Percentiles rank a stretch among this genome's conserved stretches.
Conservation (phyloP, 208 protist species). For the Leishmania braziliensis region DNA sequence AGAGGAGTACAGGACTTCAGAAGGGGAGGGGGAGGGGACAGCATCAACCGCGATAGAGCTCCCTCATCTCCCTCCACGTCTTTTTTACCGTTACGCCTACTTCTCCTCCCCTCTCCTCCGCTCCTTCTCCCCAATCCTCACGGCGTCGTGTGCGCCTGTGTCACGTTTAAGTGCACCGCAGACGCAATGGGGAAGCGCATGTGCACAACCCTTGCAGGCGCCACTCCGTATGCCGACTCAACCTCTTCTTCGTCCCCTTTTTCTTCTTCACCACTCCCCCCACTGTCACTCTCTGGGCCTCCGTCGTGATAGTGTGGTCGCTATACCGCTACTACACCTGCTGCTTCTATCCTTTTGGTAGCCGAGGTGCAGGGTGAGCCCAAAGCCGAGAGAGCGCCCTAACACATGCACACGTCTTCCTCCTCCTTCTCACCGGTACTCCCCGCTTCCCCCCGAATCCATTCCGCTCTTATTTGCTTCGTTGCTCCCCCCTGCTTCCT, state of each 20-base stretch:
- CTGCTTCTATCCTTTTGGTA: not conserved
- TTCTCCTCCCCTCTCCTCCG: no score
- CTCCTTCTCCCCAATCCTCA: not conserved
- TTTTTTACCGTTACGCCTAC: not conserved
- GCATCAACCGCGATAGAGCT: not conserved
- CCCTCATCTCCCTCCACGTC: not conserved
- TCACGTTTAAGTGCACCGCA: not conserved
- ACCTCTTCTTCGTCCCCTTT: not conserved
- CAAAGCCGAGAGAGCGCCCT: not conserved
- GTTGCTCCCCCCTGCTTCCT: not conserved
- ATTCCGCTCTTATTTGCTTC: not conserved
- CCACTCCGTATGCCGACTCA: not conserved
- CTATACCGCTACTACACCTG: not conserved
- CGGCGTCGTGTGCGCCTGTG: not conserved
- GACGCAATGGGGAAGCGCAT: not conserved
- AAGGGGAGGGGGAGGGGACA: not conserved
- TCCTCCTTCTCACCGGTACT: not conserved
- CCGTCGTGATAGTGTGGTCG: not conserved
- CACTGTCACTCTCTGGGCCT: not conserved
- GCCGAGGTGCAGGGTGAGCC: not conserved
- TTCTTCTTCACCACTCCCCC: not conserved
- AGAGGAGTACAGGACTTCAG: not conserved
- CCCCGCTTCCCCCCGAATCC: not conserved
- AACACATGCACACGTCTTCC: not conserved
- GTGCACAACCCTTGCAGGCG: not conserved